Base-by-base conservation (phyloP, 148 eudicot genomes). In the Arctostaphylos glauca region DNA sequence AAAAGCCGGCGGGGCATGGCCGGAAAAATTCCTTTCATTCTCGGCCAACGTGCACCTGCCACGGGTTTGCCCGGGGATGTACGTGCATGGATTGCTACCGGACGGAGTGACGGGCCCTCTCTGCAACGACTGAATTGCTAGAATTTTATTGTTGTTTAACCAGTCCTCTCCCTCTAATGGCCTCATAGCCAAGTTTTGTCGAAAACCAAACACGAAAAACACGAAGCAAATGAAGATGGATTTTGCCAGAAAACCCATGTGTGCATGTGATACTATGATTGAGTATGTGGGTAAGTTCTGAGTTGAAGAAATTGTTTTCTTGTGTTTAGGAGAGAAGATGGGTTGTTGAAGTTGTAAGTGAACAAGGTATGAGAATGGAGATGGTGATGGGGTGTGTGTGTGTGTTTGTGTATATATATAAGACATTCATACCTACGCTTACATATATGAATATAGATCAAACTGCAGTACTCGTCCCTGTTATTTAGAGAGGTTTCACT, bases 31-130 rank as follows among this genome's bases (percentile, higher is more conserved):
- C 4, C 49, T 7, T 62, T 79, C 81, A 25, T 62, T 79, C 41
- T 46, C 12, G 10, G 81, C 81, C 43, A 79, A 13, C 0, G 81
- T 47, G 81, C 81, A 79, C 43, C 72, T 68, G 44, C 81, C 81
- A 10, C 72, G 73, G 6, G 5, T 18, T 18, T n/a, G 38, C 6
- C 81, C 81, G 43, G 81, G 72, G 43, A 79, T 79, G 55, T 59
- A 62, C 52, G 81, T 79, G 81, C 81, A 79, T 1, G 81, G 72
- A 3, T 13, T 79, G 73, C 21, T 21, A 5, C 72, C 72, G 53
- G 81, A 60, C n/a, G 81, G 72, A 0, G 81, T 50, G 55, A 60
- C 81, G 0, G 73, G 72, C 50, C 81, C 81, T 79, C 72, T 79
- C 73, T 10, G 81, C 54, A 62, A 25, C 72, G 81, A 79, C 55